These are phyloP conservation scores for Fagopyrum homotropicum DNA, from an alignment of 148 eudicot species.

Conservation along the genomic window DNA sequence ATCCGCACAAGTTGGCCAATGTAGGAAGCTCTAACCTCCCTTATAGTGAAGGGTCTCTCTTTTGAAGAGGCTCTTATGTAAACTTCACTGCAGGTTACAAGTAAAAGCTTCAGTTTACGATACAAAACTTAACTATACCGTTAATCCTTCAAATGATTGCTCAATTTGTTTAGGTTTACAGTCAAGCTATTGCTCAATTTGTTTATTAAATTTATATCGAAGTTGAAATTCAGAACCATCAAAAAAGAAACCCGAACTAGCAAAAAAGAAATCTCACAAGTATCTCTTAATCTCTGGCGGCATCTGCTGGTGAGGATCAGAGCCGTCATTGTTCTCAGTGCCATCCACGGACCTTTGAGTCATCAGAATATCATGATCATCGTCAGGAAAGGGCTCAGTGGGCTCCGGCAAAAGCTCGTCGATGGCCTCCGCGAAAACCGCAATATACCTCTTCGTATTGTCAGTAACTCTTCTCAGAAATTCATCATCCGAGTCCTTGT, in stretches of 20 bases:
- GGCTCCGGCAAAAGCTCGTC: constrained; percentile 90
- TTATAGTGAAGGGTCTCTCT: constrained; percentile 79
- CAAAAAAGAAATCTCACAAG: constrained; percentile 41
- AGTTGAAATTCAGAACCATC: neutral
- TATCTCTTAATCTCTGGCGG: constrained; percentile 89
- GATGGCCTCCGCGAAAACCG: constrained; percentile 73
- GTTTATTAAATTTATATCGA: neutral
- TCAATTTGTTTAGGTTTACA: neutral
- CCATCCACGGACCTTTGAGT: constrained; percentile 87
- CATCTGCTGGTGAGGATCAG: constrained; percentile 76
- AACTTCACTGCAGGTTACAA: constrained; percentile 62
- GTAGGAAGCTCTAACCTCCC: constrained; percentile 91
- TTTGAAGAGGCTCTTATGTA: constrained; percentile 80
- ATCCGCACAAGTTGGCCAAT: constrained; percentile 91
- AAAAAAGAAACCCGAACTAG: neutral
- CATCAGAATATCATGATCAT: constrained; percentile 90
- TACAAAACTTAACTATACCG: neutral
- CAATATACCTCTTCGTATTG: constrained; percentile 77
- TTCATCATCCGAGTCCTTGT: constrained; percentile 89
- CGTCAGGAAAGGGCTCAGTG: constrained; percentile 81
- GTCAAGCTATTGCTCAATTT: neutral
- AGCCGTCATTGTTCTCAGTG: constrained; percentile 61
- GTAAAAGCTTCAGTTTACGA: neutral
- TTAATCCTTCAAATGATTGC: neutral
- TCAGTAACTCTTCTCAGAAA: constrained; percentile 65